These are phyloP conservation scores for Lactarius evosmus DNA, from an alignment of 768 basidiomycete species.

Conservation along the genomic window DNA sequence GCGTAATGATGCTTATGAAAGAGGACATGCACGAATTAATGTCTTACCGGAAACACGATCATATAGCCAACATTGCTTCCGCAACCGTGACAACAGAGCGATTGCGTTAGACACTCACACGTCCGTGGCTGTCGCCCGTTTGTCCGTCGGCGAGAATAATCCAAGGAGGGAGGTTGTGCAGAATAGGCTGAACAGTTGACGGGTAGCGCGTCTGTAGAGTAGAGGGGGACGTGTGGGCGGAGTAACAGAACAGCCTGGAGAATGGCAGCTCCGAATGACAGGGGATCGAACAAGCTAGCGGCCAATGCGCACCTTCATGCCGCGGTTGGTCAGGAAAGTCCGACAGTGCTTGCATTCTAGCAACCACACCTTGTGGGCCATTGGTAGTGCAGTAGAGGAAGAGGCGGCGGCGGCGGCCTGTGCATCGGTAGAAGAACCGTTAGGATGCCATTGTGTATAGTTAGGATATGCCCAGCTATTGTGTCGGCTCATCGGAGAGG, in stretches of 20 bases:
- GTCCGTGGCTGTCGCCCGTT: conserved; percentile 44
- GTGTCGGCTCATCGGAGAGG: conserved; percentile 12
- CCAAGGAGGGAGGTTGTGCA: conserved; percentile 35
- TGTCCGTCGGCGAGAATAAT: conserved; percentile 34
- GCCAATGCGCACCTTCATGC: conserved; percentile 61
- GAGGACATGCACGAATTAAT: conserved; percentile 4
- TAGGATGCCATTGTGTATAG: conserved; percentile 19
- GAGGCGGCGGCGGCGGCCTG: conserved; percentile 28
- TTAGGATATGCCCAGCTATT: conserved; percentile 12
- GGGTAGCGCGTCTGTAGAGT: conserved; percentile 78
- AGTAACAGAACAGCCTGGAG: conserved; percentile 77
- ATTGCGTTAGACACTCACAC: conserved; percentile 83
- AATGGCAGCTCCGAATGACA: conserved; percentile 13
- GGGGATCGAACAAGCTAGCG: conserved; percentile 4
- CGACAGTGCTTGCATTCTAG: conserved; percentile 73
- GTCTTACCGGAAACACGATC: conserved; percentile 65
- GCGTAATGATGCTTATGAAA: conserved; percentile 17
- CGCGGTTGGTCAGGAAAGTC: conserved; percentile 76
- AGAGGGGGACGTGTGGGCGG: conserved; percentile 76
- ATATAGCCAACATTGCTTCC: conserved; percentile 73
- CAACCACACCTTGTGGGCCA: conserved; percentile 75
- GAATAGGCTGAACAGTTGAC: conserved; percentile 70
- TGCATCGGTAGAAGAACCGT: background rate
- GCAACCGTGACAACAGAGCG: conserved; percentile 76
- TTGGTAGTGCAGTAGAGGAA: conserved; percentile 42